Evolutionary conservation across 2,329 filamentous ascomycete species (phyloP).

Genomic region (Blastomyces parvus): DNA sequence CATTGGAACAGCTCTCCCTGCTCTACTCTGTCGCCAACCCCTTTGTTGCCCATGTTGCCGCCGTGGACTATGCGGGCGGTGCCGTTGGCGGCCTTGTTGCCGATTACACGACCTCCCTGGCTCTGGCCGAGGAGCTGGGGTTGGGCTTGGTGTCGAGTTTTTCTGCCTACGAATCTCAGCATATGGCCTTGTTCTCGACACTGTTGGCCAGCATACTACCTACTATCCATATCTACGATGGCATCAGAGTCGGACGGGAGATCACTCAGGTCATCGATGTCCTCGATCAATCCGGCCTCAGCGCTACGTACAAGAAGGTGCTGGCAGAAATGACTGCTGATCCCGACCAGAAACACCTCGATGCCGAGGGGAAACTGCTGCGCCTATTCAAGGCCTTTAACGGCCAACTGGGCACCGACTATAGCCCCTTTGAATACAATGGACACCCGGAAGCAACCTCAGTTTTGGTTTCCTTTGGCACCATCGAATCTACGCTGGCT

Average conservation of each 20-base stretch:
- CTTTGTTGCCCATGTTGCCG: conserved; percentile 84
- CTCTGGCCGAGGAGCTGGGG: conserved; percentile 79
- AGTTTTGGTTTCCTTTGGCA: conserved; percentile 87
- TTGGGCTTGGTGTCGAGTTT: conserved; percentile 75
- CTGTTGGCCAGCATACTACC: conserved; percentile 67
- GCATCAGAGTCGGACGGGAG: conserved; percentile 71
- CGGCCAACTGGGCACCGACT: conserved; percentile 84
- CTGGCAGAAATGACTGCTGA: conserved; percentile 51
- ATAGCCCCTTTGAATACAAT: conserved; percentile 86
- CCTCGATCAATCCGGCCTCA: conserved; percentile 61
- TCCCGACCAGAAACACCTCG: conserved; percentile 58
- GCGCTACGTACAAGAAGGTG: conserved; percentile 59
- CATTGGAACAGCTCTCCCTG: conserved; percentile 82
- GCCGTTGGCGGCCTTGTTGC: conserved; percentile 63
- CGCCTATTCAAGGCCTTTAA: conserved; percentile 69
- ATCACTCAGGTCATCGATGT: conserved; percentile 73
- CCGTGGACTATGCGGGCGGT: conserved; percentile 67
- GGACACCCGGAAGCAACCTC: conserved; percentile 70
- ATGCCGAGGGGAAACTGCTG: conserved; percentile 61
- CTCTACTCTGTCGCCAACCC: conserved; percentile 88
- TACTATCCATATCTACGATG: conserved; percentile 83
- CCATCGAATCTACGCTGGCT: conserved; percentile 76
- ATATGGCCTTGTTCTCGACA: conserved; percentile 86
- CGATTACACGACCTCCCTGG: conserved; percentile 74
- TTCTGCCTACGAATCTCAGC: conserved; percentile 84